Evolutionary conservation across 73 alveolate species (phyloP), one percentile per base, ranked within the genome.

Genomic region (Tetrahymena elliotti): DNA sequence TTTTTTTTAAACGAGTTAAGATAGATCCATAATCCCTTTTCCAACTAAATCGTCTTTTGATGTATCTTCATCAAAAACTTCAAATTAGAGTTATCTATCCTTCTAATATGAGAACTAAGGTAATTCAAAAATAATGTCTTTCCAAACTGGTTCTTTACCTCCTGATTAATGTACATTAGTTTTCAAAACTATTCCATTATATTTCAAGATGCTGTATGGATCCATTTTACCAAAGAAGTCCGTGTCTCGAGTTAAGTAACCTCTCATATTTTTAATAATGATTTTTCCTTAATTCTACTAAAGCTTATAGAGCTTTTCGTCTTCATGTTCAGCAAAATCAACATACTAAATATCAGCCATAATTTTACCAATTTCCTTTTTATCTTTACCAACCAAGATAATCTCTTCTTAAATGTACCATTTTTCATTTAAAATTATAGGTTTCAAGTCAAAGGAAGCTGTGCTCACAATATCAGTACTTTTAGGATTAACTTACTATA

Each of bases 201-300:
- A 95, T 22, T 18, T 68, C 20, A 95, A 35, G 33, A 41, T 93
- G 18, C 93, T 52, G 41, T 53, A 96, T 10, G 98, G 98, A 27
- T 96, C 98, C 97, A 96, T 96, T 36, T 95, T 96, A 16, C 97
- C 97, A 83, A 95, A 93, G 18, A 96, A 82, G 6, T 96, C 97
- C 16, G 97, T 84, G 41, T 96, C 97, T 92, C 97, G 31, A 27
- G 83, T 92, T 33, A 95, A 41, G 16, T 94, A 31, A 53, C 95
- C 97, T 68, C 88, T 68, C 88, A 68, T 68, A 68, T 68, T 68
- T 27, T n/a, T 68, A 31, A 68, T 16, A 68, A 36, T 52, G 3
- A 52, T 11, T 38, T 68, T 52, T 84, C 95, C 68, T 41, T 84
- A 15, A 38, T 68, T 68, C 6, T 68, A 24, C 6, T 68, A 18